These are phyloP conservation scores for Lasiodiplodia hormozganensis DNA, from an alignment of 2,329 filamentous ascomycete species.

Conservation along the genomic window DNA sequence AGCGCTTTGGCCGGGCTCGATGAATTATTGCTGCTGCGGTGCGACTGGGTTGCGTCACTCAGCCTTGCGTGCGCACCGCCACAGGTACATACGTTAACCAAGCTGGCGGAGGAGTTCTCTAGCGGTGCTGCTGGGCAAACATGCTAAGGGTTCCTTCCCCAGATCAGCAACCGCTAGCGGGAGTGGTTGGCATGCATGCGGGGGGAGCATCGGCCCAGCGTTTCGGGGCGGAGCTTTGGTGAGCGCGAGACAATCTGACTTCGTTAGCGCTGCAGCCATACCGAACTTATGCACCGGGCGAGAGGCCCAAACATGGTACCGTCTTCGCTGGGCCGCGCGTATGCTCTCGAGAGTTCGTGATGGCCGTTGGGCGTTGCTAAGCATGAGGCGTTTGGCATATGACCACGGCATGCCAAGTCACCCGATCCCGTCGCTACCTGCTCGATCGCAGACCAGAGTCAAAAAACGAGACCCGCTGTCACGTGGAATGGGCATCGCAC, in stretches of 20 bases:
- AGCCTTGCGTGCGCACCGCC: not conserved
- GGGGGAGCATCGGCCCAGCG: slow-evolving; percentile 7
- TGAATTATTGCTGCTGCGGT: not conserved
- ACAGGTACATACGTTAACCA: not conserved
- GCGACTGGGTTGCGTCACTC: not conserved
- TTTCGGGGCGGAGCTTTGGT: not conserved
- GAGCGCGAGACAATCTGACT: not conserved
- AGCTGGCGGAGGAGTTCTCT: not conserved
- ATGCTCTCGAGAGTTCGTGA: not conserved
- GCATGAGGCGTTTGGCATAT: slow-evolving; percentile 3
- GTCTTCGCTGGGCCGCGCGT: not conserved
- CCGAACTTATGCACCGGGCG: not conserved
- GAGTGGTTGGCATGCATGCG: slow-evolving; percentile 11
- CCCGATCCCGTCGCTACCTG: not conserved
- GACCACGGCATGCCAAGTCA: not conserved
- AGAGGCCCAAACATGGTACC: not conserved
- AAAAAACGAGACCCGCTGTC: no score
- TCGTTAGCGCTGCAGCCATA: not conserved
- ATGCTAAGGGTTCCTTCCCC: not conserved
- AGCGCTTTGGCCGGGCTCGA: not conserved
- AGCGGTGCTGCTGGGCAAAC: not conserved
- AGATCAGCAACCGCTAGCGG: slow-evolving; percentile 16
- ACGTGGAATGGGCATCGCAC: not conserved
- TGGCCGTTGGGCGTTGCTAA: slow-evolving; percentile 3
- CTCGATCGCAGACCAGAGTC: slow-evolving; percentile 9